Evolutionary conservation across 2,329 filamentous ascomycete species (phyloP), one percentile per base, ranked within the genome.

Genomic region (Beauveria australis): DNA sequence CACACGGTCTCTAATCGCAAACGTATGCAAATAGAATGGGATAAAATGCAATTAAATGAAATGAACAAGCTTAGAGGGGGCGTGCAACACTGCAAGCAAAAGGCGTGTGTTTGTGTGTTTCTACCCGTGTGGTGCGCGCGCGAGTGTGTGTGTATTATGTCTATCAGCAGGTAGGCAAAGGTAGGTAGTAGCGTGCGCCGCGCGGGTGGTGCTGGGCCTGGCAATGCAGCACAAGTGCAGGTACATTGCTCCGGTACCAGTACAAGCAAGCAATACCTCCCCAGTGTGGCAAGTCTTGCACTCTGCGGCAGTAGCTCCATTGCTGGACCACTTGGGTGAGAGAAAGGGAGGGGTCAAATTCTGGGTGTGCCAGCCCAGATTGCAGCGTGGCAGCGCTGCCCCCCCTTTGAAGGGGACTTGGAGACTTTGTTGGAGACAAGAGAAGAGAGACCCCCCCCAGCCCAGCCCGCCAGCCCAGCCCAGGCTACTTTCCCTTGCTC

Each of bases 361-460:
- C 33, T 55, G 53, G 53, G 41, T 44, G 43, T 48, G 54, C 46
- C 55, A 58, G 56, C 47, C 56, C 48, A 49, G 55, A 46, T 44
- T 59, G 56, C 46, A 59, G 57, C 49, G 57, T 59, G 57, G 57
- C 48, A 59, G 57, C 57, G 57, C 49, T 37, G 19, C n/a, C 48
- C 41, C 48, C n/a, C 54, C 28, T 33, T 40, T 30, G 33, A 37
- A 37, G 33, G 33, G 33, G 33, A 37, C 33, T 37, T 37, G 33
- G 33, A 37, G 33, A 37, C 33, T 37, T 37, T 37, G 33, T 37
- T 37, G 33, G 33, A 37, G 33, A 51, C 24, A 24, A 28, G 48
- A 37, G 48, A 33, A 19, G 48, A 19, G 48, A 37, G 48, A 22
- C 30, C 18, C 53, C 24, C 24, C 41, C 52, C 46, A 24, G 14